Conservation (phyloP, 2,329 filamentous ascomycete species). For the Paecilomyces dactylethromorphus region DNA sequence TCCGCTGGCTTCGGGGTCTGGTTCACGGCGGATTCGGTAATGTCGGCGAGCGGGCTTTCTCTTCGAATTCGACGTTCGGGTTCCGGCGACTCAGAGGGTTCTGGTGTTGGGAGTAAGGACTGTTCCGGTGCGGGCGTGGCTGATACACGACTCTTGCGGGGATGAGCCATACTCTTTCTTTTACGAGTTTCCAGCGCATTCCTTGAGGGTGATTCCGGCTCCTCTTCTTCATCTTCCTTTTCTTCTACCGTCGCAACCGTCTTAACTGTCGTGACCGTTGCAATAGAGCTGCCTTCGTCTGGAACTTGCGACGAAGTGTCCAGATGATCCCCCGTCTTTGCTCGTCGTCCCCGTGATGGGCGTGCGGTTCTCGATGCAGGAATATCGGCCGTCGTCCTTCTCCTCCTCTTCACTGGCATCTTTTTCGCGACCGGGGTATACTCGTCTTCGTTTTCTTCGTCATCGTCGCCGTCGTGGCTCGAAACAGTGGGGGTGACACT, state of each 20-base stretch:
- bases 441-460: conserved; percentile 65
- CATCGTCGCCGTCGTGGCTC: conserved; percentile 45
- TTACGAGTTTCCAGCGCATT: conserved; percentile 55
- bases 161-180: conserved; percentile 54
- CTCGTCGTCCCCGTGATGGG: conserved; percentile 31
- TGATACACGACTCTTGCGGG: conserved; percentile 37
- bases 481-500: conserved; percentile 38
- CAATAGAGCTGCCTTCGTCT: conserved; percentile 17
- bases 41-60: conserved; percentile 59
- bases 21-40: conserved; percentile 63
- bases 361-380: conserved; percentile 37
- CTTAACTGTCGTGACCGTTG: conserved; percentile 17
- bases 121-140: conserved; percentile 31
- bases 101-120: conserved; percentile 41
- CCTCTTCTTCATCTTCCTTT: conserved; percentile 22
- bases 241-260: not conserved
- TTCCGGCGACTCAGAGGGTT: conserved; percentile 52
- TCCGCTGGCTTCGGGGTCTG: conserved; percentile 42
- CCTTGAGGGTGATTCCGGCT: conserved; percentile 50
- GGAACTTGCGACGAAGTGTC: conserved; percentile 51
- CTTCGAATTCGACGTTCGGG: conserved; percentile 33
- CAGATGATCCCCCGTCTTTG: conserved; percentile 44
- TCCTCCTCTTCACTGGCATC: conserved; percentile 50
- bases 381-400: conserved; percentile 45
- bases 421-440: conserved; percentile 67